Conservation (phyloP, 352 stramenopile genomes). For the Thraustochytrium striatum region DNA sequence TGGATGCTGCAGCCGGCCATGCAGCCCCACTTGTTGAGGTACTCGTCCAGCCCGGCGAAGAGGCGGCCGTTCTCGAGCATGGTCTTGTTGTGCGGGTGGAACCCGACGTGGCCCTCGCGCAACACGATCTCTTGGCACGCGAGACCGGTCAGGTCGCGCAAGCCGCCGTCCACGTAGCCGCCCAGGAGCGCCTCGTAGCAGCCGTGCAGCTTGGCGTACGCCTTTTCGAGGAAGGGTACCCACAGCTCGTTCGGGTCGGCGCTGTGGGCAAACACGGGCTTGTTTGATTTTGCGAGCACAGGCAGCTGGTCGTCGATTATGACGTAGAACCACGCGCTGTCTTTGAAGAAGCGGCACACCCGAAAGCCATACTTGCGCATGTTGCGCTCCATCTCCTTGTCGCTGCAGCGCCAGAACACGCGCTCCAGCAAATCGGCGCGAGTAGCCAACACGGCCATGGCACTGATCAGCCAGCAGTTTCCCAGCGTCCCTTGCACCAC, state of each 20-base stretch:
- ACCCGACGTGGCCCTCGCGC: conserved; percentile 63
- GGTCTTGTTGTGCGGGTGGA: conserved; percentile 39
- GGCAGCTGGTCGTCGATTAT: conserved; percentile 79
- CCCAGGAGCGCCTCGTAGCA: conserved; percentile 80
- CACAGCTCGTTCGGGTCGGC: conserved; percentile 54
- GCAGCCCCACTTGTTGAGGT: conserved; percentile 68
- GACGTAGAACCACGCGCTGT: conserved; percentile 83
- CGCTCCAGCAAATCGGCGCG: conserved; percentile 70
- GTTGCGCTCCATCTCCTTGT: conserved; percentile 1
- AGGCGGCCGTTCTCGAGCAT: conserved; percentile 63
- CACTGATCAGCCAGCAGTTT: conserved; percentile 85
- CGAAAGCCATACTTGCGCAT: conserved; percentile 71
- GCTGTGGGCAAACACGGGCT: conserved; percentile 45
- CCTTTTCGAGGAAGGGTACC: conserved; percentile 81
- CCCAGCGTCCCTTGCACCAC: conserved; percentile 76
- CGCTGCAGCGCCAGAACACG: conserved; percentile 68
- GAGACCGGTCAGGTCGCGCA: conserved; percentile 79
- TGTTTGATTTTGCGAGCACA: conserved; percentile 67
- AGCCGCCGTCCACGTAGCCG: conserved; percentile 76
- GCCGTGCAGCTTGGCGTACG: conserved; percentile 83
- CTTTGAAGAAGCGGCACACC: conserved; percentile 86
- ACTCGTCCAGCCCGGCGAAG: conserved; percentile 69
- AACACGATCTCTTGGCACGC: conserved; percentile 68
- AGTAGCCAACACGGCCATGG: conserved; percentile 76
- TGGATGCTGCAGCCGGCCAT: conserved; percentile 86